A percentile compares a stretch with the other conserved stretches of the same genome.
phyloP scores from a whole-genome alignment of 208 protist genomes.

The Leptomonas pyrrhocoris region DNA sequence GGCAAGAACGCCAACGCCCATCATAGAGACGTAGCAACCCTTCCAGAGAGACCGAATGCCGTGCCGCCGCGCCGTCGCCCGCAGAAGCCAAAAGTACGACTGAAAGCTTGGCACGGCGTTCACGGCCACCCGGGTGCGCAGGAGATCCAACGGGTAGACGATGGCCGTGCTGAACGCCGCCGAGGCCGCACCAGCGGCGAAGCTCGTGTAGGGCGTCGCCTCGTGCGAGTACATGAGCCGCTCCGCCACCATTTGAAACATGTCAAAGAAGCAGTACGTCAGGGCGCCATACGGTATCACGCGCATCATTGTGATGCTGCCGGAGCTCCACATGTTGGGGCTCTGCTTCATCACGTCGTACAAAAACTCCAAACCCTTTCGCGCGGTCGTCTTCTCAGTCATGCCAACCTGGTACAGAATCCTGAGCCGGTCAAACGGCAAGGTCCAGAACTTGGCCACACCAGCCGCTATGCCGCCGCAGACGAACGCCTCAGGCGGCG shows the following conservation, averaged over 20 bases:
- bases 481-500: conserved; percentile 73
- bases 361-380: conserved; percentile 42
- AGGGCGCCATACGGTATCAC: conserved; percentile 93
- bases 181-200: conserved; percentile 79
- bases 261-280: conserved; percentile 92
- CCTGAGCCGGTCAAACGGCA: conserved; percentile 93
- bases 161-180: conserved; percentile 83
- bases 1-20: conserved; percentile 87
- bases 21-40: conserved; percentile 84
- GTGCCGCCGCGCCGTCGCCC: conserved; percentile 56
- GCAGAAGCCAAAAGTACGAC: conserved; percentile 83
- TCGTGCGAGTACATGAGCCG: conserved; percentile 73
- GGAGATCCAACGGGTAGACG: conserved; percentile 93
- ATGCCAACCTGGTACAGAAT: conserved; percentile 94
- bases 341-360: conserved; percentile 59
- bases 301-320: conserved; percentile 91
- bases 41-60: conserved; percentile 71
- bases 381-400: conserved; percentile 34
- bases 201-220: conserved; percentile 75
- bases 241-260: conserved; percentile 82
- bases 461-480: conserved; percentile 92
- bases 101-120: conserved; percentile 50
- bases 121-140: conserved; percentile 82
- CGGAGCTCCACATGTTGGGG: conserved; percentile 87
- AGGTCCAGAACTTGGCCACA: conserved; percentile 87